phyloP scores from a whole-genome alignment of 495 filamentous ascomycete species.

The Hypomontagnella monticulosa region DNA sequence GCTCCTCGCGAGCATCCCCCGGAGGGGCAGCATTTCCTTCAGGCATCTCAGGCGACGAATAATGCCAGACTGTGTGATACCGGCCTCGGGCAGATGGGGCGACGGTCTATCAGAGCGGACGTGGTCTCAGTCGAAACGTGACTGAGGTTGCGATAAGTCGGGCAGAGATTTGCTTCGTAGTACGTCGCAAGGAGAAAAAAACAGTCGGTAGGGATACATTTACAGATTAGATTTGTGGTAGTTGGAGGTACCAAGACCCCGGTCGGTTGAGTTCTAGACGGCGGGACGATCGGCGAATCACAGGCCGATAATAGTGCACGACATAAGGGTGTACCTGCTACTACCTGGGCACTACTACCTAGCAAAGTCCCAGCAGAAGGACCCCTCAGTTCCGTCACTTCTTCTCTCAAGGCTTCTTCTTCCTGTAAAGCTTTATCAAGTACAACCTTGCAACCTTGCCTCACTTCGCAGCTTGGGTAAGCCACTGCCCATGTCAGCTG shows the following conservation, averaged over 20 bases:
- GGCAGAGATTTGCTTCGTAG: constrained; percentile 13
- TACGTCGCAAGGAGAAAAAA: constrained; percentile 25
- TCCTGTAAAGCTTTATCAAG: neutral
- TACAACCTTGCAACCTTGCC: constrained; percentile 20
- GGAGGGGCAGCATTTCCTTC: constrained; percentile 44
- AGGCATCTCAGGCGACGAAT: constrained; percentile 46
- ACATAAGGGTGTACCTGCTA: constrained; percentile 24
- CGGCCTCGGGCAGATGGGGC: constrained; percentile 2
- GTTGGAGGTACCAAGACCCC: constrained; percentile 15
- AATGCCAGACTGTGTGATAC: constrained; percentile 18
- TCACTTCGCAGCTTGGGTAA: constrained; percentile 22
- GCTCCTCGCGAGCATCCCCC: constrained; percentile 46
- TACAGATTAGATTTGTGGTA: constrained; percentile 23
- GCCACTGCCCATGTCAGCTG: constrained; percentile 27
- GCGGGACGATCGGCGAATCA: constrained; percentile 43
- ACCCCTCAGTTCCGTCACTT: constrained; percentile 1
- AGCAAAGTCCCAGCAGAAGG: neutral
- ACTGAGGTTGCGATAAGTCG: constrained; percentile 14
- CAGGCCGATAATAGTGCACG: constrained; percentile 27
- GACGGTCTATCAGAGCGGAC: constrained; percentile 6
- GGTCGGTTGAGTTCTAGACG: constrained; percentile 30
- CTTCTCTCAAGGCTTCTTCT: neutral
- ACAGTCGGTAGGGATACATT: neutral
- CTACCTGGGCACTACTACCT: too few relatives aligned
- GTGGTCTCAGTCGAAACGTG: constrained; percentile 5